A percentile compares a stretch with the other conserved stretches of the same genome.
phyloP scores from a whole-genome alignment of 345 rosid species.

The Citrus unshiu region DNA sequence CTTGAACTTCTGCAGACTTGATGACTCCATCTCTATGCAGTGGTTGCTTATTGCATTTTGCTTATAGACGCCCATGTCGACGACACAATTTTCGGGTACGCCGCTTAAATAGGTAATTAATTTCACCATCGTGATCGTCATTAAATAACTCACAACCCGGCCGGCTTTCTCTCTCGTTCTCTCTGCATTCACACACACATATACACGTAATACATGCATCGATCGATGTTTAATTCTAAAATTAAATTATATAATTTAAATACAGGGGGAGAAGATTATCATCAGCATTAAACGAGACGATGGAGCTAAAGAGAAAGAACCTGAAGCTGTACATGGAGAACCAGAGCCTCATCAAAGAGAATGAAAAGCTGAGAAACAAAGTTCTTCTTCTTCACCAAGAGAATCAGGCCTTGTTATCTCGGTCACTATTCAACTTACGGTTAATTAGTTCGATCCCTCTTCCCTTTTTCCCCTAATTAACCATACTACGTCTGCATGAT shows the following conservation, averaged over 20 bases:
- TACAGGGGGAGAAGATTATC: slow-evolving; percentile 35
- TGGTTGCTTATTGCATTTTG: neutral
- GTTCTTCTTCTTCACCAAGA: slow-evolving; percentile 69
- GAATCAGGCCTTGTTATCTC: slow-evolving; percentile 53
- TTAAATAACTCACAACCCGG: slow-evolving; percentile 6
- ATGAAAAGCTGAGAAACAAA: slow-evolving; percentile 60
- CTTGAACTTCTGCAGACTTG: slow-evolving; percentile 23
- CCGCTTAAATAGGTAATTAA: slow-evolving; percentile 28
- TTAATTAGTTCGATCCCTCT: no score
- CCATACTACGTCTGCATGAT: neutral
- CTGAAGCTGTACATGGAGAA: slow-evolving; percentile 65
- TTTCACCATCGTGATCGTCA: no score
- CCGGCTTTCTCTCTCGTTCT: slow-evolving; percentile 9
- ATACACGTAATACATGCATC: no score
- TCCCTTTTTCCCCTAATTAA: neutral
- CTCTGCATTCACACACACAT: neutral
- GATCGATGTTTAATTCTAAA: no score
- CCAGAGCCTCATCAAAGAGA: slow-evolving; percentile 58
- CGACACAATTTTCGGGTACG: slow-evolving; percentile 15
- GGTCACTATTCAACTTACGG: neutral
- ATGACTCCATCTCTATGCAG: neutral
- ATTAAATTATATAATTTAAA: neutral
- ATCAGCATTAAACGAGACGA: slow-evolving; percentile 17
- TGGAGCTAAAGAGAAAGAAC: slow-evolving; percentile 59
- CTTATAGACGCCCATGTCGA: slow-evolving; percentile 13